Conservation (phyloP, 169 alveolate genomes). For the Miamiensis avidus region DNA sequence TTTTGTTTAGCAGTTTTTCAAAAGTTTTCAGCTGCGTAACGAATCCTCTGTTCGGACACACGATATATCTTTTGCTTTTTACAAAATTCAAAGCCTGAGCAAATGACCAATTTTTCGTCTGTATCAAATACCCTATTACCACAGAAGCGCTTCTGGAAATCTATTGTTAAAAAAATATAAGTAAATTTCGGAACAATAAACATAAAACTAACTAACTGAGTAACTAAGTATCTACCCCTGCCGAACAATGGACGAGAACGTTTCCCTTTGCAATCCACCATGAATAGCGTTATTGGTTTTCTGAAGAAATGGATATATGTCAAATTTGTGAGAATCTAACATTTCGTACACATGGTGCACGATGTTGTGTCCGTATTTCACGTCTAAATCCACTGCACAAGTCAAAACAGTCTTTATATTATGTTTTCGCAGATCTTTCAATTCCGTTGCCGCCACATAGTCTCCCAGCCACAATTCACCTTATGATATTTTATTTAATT, state of each 20-base stretch:
- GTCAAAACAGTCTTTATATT: conserved; percentile 42
- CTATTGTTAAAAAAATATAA: conserved; percentile 40
- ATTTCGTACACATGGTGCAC: conserved; percentile 26
- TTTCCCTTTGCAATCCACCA: conserved; percentile 36
- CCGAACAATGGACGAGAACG: conserved; percentile 46
- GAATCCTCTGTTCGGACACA: conserved; percentile 66
- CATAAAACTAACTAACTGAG: conserved; percentile 4
- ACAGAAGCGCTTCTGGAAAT: conserved; percentile 71
- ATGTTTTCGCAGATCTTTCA: conserved; percentile 19
- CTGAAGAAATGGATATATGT: conserved; percentile 1
- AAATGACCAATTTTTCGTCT: conserved; percentile 38
- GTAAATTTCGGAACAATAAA: conserved; percentile 59
- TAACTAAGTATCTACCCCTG: conserved; percentile 14
- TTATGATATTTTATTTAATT: no score
- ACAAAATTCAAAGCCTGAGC: conserved; percentile 36
- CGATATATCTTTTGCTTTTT: conserved; percentile 44
- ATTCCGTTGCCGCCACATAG: conserved; percentile 42
- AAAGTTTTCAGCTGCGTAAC: conserved; percentile 42
- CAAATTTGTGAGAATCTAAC: conserved; percentile 1
- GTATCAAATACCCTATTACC: conserved; percentile 66
- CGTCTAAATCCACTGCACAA: conserved; percentile 39
- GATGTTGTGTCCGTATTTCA: conserved; percentile 17
- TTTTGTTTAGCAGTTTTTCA: conserved; percentile 39
- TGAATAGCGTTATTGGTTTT: conserved; percentile 3
- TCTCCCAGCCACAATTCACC: conserved; percentile 51